Base-by-base conservation (phyloP, 1,284 basidiomycete species). In the Mycosarcoma maydis region DNA sequence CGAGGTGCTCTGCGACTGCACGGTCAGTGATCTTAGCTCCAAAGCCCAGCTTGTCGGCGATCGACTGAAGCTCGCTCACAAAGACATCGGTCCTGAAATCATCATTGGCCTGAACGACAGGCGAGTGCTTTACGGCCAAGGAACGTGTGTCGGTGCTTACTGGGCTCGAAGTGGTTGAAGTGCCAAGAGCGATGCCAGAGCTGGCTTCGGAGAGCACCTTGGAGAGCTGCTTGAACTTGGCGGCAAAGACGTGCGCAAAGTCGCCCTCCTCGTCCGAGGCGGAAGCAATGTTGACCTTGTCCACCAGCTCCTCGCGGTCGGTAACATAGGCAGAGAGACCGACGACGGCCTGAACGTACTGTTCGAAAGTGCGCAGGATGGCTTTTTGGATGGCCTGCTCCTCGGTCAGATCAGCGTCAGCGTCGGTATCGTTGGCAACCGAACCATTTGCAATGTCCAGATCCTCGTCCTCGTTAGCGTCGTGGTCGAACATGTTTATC, bases 361-460 rank as follows among this genome's bases (percentile, higher is more conserved):
- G 62, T 34, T 71, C 59, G n/a, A 71, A 43, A 17, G 68, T 71
- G 29, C 68, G 62, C 22, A 71, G 20, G n/a, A 71, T 53, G 9
- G 68, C 68, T 48, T 56, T 54, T 26, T 71, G 58, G 43, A 71
- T 59, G n/a, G 55, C 60, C 44, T 62, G 66, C 36, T 62, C 66
- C 20, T 69, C 50, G 34, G 59, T 62, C 24, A 69, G 43, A 27
- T 69, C 59, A 0, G 59, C 61, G 23, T 69, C 59, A 0, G 59
- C 61, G 17, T 60, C 61, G 11, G 44, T 56, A 9, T 62, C 51
- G 20, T 55, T 33, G n/a, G 47, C 45, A 20, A 17, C 45, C 10
- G 38, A 38, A 14, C 26, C 42, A 19, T 52, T 49, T 17, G 47
- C 46, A n/a, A 41, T 40, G 3, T 20, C 45, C 4, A 24, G 26